Percentiles rank a stretch among this genome's conserved stretches.
These are phyloP conservation scores for Karstenula rhodostoma DNA, from an alignment of 2,329 filamentous ascomycete species.

Conservation along the genomic window DNA sequence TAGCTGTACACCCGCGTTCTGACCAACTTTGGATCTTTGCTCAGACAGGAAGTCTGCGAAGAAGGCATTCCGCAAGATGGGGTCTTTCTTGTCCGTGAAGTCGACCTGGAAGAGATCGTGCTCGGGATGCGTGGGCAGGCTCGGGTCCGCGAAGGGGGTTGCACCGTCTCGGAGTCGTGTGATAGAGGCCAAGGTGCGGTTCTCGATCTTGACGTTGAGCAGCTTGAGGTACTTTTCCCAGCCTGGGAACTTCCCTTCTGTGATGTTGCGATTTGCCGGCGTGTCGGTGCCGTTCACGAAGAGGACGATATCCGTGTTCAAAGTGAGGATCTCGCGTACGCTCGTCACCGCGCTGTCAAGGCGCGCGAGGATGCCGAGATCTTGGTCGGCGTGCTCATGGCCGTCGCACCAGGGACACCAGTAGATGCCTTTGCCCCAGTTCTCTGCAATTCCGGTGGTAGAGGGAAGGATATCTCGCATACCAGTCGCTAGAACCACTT, in stretches of 20 bases:
- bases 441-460: slow-evolving; percentile 3
- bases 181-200: slow-evolving; percentile 7
- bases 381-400: slow-evolving; percentile 12
- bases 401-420: slow-evolving; percentile 15
- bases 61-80: slow-evolving; percentile 8
- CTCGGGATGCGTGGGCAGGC: slow-evolving; percentile 4
- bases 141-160: slow-evolving; percentile 1
- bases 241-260: slow-evolving; percentile 1
- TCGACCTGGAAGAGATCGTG: slow-evolving; percentile 10
- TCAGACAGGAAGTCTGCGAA: slow-evolving; percentile 9
- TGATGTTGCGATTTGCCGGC: slow-evolving; percentile 2
- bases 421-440: slow-evolving; percentile 13
- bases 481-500: slow-evolving; percentile 8
- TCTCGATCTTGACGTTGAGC: slow-evolving; percentile 9
- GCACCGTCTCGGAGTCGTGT: slow-evolving; percentile 8
- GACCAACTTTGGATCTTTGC: slow-evolving; percentile 1
- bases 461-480: slow-evolving; percentile 9
- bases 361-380: slow-evolving; percentile 11
- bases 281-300: slow-evolving; percentile 9
- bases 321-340: slow-evolving; percentile 4
- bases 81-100: slow-evolving; percentile 1
- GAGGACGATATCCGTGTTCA: slow-evolving; percentile 7
- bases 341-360: slow-evolving; percentile 6
- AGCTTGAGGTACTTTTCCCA: slow-evolving; percentile 11
- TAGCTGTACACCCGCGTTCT: slow-evolving; percentile 4